Evolutionary conservation across 2,329 filamentous ascomycete genomes (phyloP), one percentile per base, ranked within the genome.

Genomic region (Fonsecaea pedrosoi): DNA sequence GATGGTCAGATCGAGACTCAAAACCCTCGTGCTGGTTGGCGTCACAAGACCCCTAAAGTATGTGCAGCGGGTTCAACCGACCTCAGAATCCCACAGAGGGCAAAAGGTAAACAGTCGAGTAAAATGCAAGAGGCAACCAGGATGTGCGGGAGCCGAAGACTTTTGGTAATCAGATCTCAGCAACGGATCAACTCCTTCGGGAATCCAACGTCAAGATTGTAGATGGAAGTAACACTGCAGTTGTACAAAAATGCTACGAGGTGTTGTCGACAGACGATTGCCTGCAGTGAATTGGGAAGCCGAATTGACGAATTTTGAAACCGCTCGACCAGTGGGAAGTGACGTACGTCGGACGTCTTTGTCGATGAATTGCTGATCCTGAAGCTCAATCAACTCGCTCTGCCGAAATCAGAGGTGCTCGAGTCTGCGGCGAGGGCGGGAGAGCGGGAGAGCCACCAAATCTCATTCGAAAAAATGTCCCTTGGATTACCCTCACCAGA

Each of bases 321-420:
- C 37, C 53, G 18, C 40, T 54, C 21, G 18, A 53, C 48, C 59
- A 56, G 50, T 60, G 37, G 58, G 58, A 69, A 62, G 64, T 69
- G 67, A 69, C 67, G 67, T 69, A 67, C 64, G 54, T 40, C 64
- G 35, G 58, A 66, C 55, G 55, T 66, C 15, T 37, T 62, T 40
- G 62, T 64, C 32, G 59, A 54, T 35, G 25, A 25, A 25, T 25
- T 61, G 59, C 59, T 61, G 59, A 53, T 53, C 59, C 59, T 35
- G 10, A 54, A 61, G 59, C 59, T 54, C 37, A 48, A 50, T 40
- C 38, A 34, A 58, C 25, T 15, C 25, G 50, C 37, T 18, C 53
- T 25, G 38, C 32, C 30, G 18, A 35, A 38, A 37, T 37, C 10
- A 10, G 12, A 42, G 7, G 18, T 10, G 13, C 32, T 38, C 56